Evolutionary conservation across 495 filamentous ascomycete species (phyloP), one percentile per base, ranked within the genome.

Genomic region (Hypoxylon lienhwacheense): DNA sequence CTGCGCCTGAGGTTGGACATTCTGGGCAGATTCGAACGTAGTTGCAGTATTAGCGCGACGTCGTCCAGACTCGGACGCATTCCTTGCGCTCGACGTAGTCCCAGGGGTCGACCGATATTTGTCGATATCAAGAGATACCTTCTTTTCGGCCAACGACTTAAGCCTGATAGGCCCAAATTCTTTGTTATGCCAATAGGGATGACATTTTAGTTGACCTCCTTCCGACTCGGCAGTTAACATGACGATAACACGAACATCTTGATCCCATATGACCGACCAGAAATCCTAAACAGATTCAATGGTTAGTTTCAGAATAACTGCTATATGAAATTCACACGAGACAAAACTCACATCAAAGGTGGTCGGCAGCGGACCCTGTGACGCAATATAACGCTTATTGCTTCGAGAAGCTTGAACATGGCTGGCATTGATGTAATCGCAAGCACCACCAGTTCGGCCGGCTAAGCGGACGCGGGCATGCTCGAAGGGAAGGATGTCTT

Each of bases 361-460:
- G 44, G 89, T 85, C 19, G 93, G 95, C 17, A 97, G 77, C 33
- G 93, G 93, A 2, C 90, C 93, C 70, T 98, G 93, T 7, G 89
- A 91, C 14, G 95, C 92, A 70, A 98, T 97, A 68, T 98, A 98
- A 19, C 84, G 80, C 71, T 90, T 96, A 67, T 90, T 81, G 59
- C 87, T 91, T 59, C 85, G 77, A 44, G 81, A 78, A 6, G 90
- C 79, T 65, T 87, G 84, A 47, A 97, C 72, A 52, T 95, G 82
- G 69, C 87, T 97, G 7, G 90, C 93, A 68, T 98, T 98, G 68
- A 98, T 85, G 67, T 98, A 98, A 68, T 98, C 93, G 71, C 92
- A 96, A 26, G 72, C 80, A 1, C 87, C 88, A n/a, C 78, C 72
- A 0, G 79, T 75, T 25, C 86, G 78, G 34, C 81, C 84, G 51